Evolutionary conservation across 129 eudicot genomes (phyloP).

Genomic region (Flaveria trinervia): DNA sequence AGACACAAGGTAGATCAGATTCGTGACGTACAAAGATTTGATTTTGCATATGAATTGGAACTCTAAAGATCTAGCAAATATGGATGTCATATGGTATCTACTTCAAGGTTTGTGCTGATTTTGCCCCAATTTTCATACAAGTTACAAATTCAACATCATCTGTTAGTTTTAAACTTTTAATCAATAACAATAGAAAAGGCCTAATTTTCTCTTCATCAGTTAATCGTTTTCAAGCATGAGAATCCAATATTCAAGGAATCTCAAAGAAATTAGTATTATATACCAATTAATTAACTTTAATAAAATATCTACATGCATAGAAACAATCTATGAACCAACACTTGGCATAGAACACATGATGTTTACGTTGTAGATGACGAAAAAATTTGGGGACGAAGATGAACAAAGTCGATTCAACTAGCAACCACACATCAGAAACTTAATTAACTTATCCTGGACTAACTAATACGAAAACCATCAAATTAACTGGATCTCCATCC

Average conservation of each 20-base stretch:
- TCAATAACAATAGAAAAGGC: neutral
- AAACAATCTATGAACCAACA: constrained; percentile 20
- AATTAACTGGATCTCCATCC: constrained; percentile 13
- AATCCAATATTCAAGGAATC: neutral
- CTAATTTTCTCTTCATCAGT: neutral
- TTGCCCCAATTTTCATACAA: neutral
- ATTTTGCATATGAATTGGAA: neutral
- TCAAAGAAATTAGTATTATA: constrained; percentile 9
- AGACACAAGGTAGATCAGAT: neutral
- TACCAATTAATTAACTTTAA: neutral
- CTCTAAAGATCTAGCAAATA: neutral
- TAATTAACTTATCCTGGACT: neutral
- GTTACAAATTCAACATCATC: neutral
- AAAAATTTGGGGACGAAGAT: constrained; percentile 19
- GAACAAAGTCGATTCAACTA: constrained; percentile 23
- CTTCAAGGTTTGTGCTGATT: neutral
- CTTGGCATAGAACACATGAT: constrained; percentile 16
- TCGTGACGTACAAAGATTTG: neutral
- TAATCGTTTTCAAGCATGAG: neutral
- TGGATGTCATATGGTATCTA: too few relatives aligned
- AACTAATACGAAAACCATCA: neutral
- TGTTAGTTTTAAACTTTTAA: neutral
- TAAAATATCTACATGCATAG: neutral
- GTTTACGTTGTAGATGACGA: constrained; percentile 18
- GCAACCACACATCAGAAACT: constrained; percentile 17